Percentiles rank a stretch among this genome's conserved stretches.
Evolutionary conservation across 768 basidiomycete genomes (phyloP).

Genomic region (Naematelia encephala): DNA sequence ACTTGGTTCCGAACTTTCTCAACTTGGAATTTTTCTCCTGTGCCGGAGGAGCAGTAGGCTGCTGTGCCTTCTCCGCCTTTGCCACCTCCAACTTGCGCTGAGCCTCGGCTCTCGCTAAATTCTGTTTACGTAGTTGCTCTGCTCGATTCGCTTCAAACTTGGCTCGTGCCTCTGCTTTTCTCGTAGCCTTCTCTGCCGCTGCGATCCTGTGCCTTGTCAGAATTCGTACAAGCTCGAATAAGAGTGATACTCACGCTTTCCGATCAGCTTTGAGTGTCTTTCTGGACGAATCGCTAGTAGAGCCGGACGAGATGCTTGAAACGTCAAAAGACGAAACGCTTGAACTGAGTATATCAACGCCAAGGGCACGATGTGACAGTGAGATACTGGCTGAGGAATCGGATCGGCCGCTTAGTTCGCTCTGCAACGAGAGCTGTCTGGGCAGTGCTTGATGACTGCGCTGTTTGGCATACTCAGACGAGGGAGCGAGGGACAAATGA

Average conservation of each 20-base stretch:
- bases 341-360: background rate
- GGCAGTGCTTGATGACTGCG: background rate
- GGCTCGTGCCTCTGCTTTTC: slow-evolving; percentile 29
- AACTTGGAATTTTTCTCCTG: slow-evolving; percentile 21
- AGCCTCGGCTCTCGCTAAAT: slow-evolving; percentile 21
- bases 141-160: slow-evolving; percentile 30
- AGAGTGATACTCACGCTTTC: slow-evolving; percentile 10
- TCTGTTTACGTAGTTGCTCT: slow-evolving; percentile 29
- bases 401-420: background rate
- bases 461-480: background rate
- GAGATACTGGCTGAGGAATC: background rate
- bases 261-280: background rate
- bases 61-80: slow-evolving; percentile 2
- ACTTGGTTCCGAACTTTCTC: slow-evolving; percentile 32
- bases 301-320: background rate
- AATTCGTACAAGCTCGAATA: background rate
- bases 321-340: background rate
- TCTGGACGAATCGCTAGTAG: background rate
- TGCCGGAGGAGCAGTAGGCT: slow-evolving; percentile 5
- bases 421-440: background rate
- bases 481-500: background rate
- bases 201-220: slow-evolving; percentile 15
- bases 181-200: slow-evolving; percentile 30
- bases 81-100: slow-evolving; percentile 25
- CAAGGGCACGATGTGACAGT: background rate